Evolutionary conservation across 768 basidiomycete genomes (phyloP).

Genomic region (Boletus pseudo-olivaceus): DNA sequence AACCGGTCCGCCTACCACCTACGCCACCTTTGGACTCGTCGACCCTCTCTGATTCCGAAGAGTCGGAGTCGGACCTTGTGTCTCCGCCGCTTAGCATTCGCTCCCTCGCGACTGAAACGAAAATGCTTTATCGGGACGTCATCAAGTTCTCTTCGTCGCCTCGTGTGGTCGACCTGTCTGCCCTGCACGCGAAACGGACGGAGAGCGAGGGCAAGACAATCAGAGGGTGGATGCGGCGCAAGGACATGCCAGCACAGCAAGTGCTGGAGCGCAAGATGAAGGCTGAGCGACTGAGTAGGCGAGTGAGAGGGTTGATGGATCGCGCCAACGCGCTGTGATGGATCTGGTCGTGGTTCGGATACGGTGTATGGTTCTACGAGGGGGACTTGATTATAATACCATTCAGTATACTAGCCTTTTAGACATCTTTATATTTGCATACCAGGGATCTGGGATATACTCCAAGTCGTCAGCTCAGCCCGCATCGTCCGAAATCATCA

Average conservation of each 20-base stretch:
- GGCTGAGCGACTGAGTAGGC: slow-evolving; percentile 64
- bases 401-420: neutral
- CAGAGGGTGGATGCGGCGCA: slow-evolving; percentile 75
- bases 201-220: slow-evolving; percentile 43
- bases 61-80: slow-evolving; percentile 50
- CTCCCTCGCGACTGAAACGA: slow-evolving; percentile 77
- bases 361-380: neutral
- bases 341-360: neutral
- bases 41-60: slow-evolving; percentile 61
- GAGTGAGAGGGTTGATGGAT: slow-evolving; percentile 69
- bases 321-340: slow-evolving; percentile 42
- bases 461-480: too few species aligned
- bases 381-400: neutral
- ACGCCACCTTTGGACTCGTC: slow-evolving; percentile 71
- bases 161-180: slow-evolving; percentile 81
- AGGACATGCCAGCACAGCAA: slow-evolving; percentile 78
- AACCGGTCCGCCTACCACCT: slow-evolving; percentile 43
- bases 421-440: neutral
- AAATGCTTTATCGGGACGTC: slow-evolving; percentile 84
- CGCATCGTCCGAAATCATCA: too few species aligned
- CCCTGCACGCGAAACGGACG: slow-evolving; percentile 47
- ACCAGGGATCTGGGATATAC: neutral
- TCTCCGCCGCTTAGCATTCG: slow-evolving; percentile 51
- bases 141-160: slow-evolving; percentile 81
- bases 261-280: slow-evolving; percentile 73